A percentile compares a stretch with the other conserved stretches of the same genome.
phyloP scores from a whole-genome alignment of 2,329 filamentous ascomycete genomes.

The Aspergillus cejpii region DNA sequence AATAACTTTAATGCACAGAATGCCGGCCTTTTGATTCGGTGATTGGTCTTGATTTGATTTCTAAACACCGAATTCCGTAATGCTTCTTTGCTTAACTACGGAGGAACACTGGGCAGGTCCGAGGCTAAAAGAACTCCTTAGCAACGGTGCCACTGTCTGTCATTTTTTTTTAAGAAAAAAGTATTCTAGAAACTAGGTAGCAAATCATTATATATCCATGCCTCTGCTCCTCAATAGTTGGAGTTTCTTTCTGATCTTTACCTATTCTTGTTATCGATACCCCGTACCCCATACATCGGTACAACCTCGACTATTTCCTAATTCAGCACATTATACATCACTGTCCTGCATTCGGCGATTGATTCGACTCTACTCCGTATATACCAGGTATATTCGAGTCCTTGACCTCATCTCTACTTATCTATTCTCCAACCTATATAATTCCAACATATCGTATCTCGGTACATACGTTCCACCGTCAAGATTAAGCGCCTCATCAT shows the following conservation, averaged over 20 bases:
- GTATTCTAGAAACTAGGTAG: background rate
- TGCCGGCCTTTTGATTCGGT: background rate
- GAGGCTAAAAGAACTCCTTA: background rate
- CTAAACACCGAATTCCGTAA: background rate
- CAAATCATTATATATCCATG: background rate
- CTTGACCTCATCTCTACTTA: background rate
- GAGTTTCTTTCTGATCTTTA: background rate
- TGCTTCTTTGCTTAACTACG: background rate
- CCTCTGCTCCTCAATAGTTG: background rate
- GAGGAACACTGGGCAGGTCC: background rate
- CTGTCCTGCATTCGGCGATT: background rate
- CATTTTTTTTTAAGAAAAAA: too few species aligned
- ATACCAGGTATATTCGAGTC: too few species aligned
- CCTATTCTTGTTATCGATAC: background rate
- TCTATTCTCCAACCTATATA: background rate
- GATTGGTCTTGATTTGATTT: background rate
- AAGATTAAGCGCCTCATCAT: slow-evolving; percentile 12
- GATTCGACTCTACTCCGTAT: too few species aligned
- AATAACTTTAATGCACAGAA: slow-evolving; percentile 8
- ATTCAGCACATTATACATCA: background rate
- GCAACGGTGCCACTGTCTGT: background rate
- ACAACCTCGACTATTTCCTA: background rate
- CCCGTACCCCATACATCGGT: background rate
- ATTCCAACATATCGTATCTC: too few species aligned
- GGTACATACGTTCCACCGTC: too few species aligned